phyloP scores from a whole-genome alignment of 2,329 filamentous ascomycete species.

The Pyricularia pennisetigena region DNA sequence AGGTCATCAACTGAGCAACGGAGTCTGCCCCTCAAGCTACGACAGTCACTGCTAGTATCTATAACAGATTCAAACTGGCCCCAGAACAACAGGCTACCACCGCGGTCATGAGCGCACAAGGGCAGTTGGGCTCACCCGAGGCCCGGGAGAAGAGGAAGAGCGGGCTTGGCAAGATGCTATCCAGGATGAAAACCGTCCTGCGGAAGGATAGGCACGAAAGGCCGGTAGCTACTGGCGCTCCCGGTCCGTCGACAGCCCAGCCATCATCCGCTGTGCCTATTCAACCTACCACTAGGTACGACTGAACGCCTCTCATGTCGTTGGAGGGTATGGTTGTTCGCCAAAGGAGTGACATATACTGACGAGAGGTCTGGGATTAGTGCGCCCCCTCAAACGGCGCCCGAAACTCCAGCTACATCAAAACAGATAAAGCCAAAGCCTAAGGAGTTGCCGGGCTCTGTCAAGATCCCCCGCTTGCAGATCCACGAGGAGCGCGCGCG shows the following conservation, averaged over 20 bases:
- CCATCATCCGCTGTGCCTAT: constrained; percentile 5
- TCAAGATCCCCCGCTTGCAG: constrained; percentile 35
- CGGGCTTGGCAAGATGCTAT: constrained; percentile 36
- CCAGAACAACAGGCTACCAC: background rate
- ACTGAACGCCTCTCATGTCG: background rate
- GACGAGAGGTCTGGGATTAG: background rate
- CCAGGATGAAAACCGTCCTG: constrained; percentile 39
- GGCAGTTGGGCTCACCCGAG: constrained; percentile 24
- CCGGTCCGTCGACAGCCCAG: constrained; percentile 8
- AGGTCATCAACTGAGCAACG: background rate
- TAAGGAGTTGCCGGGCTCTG: constrained; percentile 10
- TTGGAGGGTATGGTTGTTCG: background rate
- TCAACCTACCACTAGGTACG: constrained; percentile 6
- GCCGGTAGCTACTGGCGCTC: constrained; percentile 10
- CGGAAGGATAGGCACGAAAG: constrained; percentile 26
- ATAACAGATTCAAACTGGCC: background rate
- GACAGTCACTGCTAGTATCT: background rate
- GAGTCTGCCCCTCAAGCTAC: background rate
- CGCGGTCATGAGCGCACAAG: constrained; percentile 30
- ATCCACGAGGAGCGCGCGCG: constrained; percentile 47
- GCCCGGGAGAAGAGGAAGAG: constrained; percentile 34
- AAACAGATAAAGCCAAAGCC: constrained; percentile 5
- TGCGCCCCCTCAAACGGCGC: background rate
- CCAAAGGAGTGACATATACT: background rate
- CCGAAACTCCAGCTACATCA: background rate